phyloP scores from a whole-genome alignment of 1,284 basidiomycete genomes.

The Austroboletus sp. region DNA sequence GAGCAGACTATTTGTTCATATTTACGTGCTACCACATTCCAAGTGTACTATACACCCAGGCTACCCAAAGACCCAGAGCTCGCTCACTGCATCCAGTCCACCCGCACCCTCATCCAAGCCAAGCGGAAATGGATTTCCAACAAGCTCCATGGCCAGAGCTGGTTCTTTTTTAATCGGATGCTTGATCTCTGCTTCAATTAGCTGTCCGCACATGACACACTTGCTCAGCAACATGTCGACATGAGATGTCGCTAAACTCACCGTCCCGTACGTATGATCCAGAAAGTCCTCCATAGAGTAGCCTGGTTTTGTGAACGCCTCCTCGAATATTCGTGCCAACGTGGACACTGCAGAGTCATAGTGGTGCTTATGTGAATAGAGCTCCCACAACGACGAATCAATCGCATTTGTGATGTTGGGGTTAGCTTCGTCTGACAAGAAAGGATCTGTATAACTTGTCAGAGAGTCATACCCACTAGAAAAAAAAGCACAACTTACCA shows the following conservation, averaged over 20 bases:
- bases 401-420: slow-evolving; percentile 77
- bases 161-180: slow-evolving; percentile 80
- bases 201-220: slow-evolving; percentile 37
- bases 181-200: slow-evolving; percentile 82
- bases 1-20: slow-evolving; percentile 20
- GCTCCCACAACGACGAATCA: slow-evolving; percentile 88
- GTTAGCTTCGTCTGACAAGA: slow-evolving; percentile 59
- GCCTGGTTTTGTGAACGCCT: slow-evolving; percentile 87
- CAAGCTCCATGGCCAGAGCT: slow-evolving; percentile 48
- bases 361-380: slow-evolving; percentile 73
- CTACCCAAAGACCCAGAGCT: slow-evolving; percentile 40
- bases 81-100: slow-evolving; percentile 31
- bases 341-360: slow-evolving; percentile 83
- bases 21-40: slow-evolving; percentile 15
- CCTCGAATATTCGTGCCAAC: slow-evolving; percentile 78
- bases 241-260: slow-evolving; percentile 39
- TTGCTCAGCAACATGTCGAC: slow-evolving; percentile 2
- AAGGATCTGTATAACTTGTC: slow-evolving; percentile 55
- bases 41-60: not conserved
- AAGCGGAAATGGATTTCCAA: slow-evolving; percentile 29
- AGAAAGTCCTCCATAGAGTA: slow-evolving; percentile 94
- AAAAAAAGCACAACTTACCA: slow-evolving; percentile 27
- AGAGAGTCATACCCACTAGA: not conserved
- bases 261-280: slow-evolving; percentile 90
- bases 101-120: slow-evolving; percentile 10